Base-by-base conservation (phyloP, 768 basidiomycete genomes). In the Suillus occidentalis region DNA sequence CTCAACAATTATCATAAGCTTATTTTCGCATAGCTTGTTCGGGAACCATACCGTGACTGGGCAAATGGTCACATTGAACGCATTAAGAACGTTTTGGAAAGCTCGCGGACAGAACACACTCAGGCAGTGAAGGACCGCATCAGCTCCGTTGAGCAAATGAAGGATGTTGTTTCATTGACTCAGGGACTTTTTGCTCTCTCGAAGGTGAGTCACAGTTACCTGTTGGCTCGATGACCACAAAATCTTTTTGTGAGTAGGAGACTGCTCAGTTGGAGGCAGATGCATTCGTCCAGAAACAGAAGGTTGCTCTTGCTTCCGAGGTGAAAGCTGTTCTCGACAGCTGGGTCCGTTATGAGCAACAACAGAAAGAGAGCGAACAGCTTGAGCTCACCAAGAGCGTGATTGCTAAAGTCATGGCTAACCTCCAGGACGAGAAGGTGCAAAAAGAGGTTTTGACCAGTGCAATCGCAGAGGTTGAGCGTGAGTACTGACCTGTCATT, bases 341-440 rank as follows among this genome's bases (percentile, higher is more conserved):
- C 77, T 97, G 96, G 96, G 97, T 95, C 64, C 92, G 97, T 75
- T 95, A 89, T 80, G 97, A 99, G 83, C 96, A 97, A 75, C 94
- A 96, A 76, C 84, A 88, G 75, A 95, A 97, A 84, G 96, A 99
- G 84, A 91, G 86, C 73, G 95, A 99, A 82, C 97, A 99, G 85
- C 85, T 88, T 39, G 92, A 94, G 60, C 88, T 99, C 64, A 90
- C 95, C 68, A 89, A 90, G 85, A 81, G 83, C 60, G 91, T 99
- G 75, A 92, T 97, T 71, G 87, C 88, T 65, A 94, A 92, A 77
- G 97, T 98, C 68, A 83, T 93, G 75, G 87, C 89, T 75, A 83
- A 83, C 71, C 78, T 99, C 68, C 81, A 86, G 76, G 95, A 98
- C 71, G 91, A 95, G 80, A 95, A 91, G 86, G 85, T 87, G 34